Evolutionary conservation across 228 moss, liverwort and hornwort species (phyloP).

Genomic region (Sphagnum fallax): DNA sequence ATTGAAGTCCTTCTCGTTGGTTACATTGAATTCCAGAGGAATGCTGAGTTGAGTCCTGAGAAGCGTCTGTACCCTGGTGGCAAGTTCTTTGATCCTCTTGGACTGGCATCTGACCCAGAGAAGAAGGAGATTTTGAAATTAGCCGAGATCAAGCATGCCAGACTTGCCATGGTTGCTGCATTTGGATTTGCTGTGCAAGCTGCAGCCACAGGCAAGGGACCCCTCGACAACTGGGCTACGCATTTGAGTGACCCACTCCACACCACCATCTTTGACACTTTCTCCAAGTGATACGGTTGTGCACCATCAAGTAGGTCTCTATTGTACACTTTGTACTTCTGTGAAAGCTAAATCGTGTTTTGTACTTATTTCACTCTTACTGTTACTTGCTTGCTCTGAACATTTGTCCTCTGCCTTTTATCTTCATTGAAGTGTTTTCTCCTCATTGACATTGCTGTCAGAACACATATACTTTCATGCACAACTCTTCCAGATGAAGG

Average conservation of each 20-base stretch:
- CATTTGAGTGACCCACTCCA: conserved; percentile 96
- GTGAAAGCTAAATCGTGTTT: too few species aligned
- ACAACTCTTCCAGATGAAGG: too few species aligned
- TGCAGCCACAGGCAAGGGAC: conserved; percentile 94
- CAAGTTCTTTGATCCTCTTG: conserved; percentile 89
- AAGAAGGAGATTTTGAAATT: conserved; percentile 81
- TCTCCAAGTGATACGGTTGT: conserved; percentile 61
- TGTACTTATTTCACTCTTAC: too few species aligned
- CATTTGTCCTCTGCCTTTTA: too few species aligned
- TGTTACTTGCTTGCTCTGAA: too few species aligned
- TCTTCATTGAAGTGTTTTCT: too few species aligned
- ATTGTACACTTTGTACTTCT: too few species aligned
- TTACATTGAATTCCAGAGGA: conserved; percentile 92
- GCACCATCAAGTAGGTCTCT: too few species aligned
- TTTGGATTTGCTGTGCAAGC: conserved; percentile 94
- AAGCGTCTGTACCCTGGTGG: conserved; percentile 89
- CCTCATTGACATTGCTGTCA: too few species aligned
- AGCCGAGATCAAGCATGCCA: conserved; percentile 98
- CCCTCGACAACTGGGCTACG: conserved; percentile 95
- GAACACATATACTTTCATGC: too few species aligned
- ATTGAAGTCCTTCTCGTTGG: conserved; percentile 83
- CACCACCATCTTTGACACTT: conserved; percentile 98
- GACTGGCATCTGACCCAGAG: conserved; percentile 72
- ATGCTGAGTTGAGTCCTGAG: conserved; percentile 84
- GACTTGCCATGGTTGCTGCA: conserved; percentile 92